phyloP scores from a whole-genome alignment of 2,329 filamentous ascomycete genomes.

The Mycosphaerella arachidis region DNA sequence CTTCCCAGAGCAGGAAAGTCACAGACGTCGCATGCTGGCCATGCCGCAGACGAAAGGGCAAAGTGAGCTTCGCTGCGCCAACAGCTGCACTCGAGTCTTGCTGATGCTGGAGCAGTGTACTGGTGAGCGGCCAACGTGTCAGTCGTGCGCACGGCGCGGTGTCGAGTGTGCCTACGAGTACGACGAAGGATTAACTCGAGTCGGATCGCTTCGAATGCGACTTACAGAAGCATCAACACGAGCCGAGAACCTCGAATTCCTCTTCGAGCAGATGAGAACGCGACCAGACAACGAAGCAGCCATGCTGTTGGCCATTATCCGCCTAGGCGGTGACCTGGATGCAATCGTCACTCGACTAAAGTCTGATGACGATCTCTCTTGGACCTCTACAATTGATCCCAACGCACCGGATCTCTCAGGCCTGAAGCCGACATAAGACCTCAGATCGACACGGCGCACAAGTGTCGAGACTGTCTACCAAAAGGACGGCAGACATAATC shows the following conservation, averaged over 20 bases:
- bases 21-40: slow-evolving; percentile 23
- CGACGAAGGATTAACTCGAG: slow-evolving; percentile 18
- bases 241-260: slow-evolving; percentile 17
- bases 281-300: slow-evolving; percentile 20
- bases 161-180: slow-evolving; percentile 19
- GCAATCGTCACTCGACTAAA: slow-evolving; percentile 16
- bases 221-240: slow-evolving; percentile 13
- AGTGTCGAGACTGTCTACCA: neutral
- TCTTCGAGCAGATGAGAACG: slow-evolving; percentile 18
- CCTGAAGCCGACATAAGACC: neutral
- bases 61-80: slow-evolving; percentile 2
- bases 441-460: neutral
- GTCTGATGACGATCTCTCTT: neutral
- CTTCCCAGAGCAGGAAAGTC: slow-evolving; percentile 11
- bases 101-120: slow-evolving; percentile 9
- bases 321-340: slow-evolving; percentile 18
- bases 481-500: neutral
- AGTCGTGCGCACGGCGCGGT: slow-evolving; percentile 13
- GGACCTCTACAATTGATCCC: neutral
- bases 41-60: slow-evolving; percentile 20
- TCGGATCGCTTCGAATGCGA: slow-evolving; percentile 14
- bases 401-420: neutral
- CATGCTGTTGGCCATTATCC: slow-evolving; percentile 16
- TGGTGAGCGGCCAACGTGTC: slow-evolving; percentile 16
- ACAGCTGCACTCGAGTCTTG: neutral